phyloP scores from a whole-genome alignment of 495 filamentous ascomycete genomes.

The Penicillium coffeae region DNA sequence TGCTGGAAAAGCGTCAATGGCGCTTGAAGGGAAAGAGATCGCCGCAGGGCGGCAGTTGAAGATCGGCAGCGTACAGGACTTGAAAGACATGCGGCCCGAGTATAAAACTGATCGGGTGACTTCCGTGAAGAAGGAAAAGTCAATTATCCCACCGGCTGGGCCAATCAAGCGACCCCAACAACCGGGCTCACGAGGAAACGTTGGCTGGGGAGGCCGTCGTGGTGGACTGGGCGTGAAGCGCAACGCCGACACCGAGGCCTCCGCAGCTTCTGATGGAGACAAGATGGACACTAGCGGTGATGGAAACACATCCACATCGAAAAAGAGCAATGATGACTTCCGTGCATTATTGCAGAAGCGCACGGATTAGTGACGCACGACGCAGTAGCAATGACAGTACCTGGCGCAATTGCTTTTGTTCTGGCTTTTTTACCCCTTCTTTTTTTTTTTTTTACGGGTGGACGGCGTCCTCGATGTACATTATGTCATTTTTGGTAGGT shows the following conservation, averaged over 20 bases:
- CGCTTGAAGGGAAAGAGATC: conserved; percentile 69
- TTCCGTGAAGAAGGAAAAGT: conserved; percentile 38
- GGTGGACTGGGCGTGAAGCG: conserved; percentile 56
- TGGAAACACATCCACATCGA: conserved; percentile 21
- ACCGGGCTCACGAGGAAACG: conserved; percentile 24
- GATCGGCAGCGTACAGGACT: conserved; percentile 64
- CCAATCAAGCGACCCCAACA: conserved; percentile 56
- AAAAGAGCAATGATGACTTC: conserved; percentile 87
- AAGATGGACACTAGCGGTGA: conserved; percentile 30
- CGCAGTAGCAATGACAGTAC: conserved; percentile 18
- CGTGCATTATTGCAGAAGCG: conserved; percentile 63
- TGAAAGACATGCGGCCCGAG: conserved; percentile 60
- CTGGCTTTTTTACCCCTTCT: conserved; percentile 7
- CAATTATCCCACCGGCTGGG: conserved; percentile 49
- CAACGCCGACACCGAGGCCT: conserved; percentile 16
- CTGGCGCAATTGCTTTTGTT: conserved; percentile 19
- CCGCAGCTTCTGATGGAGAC: conserved; percentile 26
- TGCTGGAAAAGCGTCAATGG: conserved; percentile 71
- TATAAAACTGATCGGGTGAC: conserved; percentile 47
- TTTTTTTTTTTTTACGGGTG: conserved; percentile 6
- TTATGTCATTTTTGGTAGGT: conserved; percentile 25
- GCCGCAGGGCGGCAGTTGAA: conserved; percentile 58
- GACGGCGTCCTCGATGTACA: conserved; percentile 24
- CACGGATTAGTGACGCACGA: conserved; percentile 18
- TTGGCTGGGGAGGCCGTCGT: conserved; percentile 42